Base-by-base conservation (phyloP, 495 filamentous ascomycete species). In the Aspergillus bertholletiae region DNA sequence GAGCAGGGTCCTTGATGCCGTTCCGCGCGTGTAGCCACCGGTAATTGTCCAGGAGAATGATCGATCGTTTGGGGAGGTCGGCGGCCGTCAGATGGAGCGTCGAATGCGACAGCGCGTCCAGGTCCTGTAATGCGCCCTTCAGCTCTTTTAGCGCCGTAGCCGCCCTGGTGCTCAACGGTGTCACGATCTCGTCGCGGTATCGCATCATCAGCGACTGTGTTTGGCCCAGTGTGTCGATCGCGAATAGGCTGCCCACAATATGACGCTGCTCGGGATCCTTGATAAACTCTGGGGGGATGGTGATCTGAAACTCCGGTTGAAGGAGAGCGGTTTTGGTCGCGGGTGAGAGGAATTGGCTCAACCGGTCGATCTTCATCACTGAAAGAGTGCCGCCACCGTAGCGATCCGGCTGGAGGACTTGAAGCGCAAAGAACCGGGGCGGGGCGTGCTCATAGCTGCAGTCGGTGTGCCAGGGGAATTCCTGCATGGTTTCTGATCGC, bases 391-490 rank as follows among this genome's bases (percentile, higher is more conserved):
- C 74, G 6, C 74, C 74, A 6, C 70, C 73, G 24, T 53, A 62
- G 12, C 48, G 54, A 46, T 77, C 74, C 0, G 63, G 50, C 8
- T 66, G 70, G 7, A 77, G 51, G 8, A 77, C 61, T 30, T 77
- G 72, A 1, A 77, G 66, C 1, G 61, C 72, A 57, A 77, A 74
- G 46, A 59, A 77, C 32, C 57, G 58, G 5, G 72, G 71, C 2
- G 72, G 72, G 5, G 20, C n/a, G n/a, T n/a, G n/a, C n/a, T n/a
- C 74, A 40, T 71, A 75, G 37, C 72, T 71, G 32, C 71, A 72
- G 49, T 75, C 73, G 26, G 71, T 72, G 53, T 77, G 74, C 74
- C 74, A 76, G 17, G 61, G 55, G 46, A 78, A 74, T 12, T 51
- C 47, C 15, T 55, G 9, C 41, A 57, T 62, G 3, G 72, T 74